Evolutionary conservation across 305 asterid species (phyloP), one percentile per base, ranked within the genome.

Genomic region (Solanum hybrid): DNA sequence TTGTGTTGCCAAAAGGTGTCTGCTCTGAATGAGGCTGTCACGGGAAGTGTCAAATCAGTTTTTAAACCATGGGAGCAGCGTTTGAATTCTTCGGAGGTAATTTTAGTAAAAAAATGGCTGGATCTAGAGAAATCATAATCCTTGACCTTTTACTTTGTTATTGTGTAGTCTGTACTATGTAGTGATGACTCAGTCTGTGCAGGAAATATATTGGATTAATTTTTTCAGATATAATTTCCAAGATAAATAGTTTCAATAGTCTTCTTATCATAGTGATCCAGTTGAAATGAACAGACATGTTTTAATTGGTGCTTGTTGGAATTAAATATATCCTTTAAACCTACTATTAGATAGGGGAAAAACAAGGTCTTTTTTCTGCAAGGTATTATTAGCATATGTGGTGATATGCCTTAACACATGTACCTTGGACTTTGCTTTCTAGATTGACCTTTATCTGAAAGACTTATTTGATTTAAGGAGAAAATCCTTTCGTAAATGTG

Each of bases 1-100:
- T 88, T 78, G 10, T 81, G 85, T 24, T 35, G 73, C 87, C 90
- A 88, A 22, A 91, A 97, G 99, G 99, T 96, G 46, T 94, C 98
- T 91, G 98, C 99, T 5, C 89, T 97, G 92, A 97, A 97, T 87
- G 99, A 97, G 91, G 94, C 99, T 92, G 95, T 94, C 90, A 84
- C 95, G 72, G 99, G 99, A 91, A 97, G 99, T 92, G 99, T 92
- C 84, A 95, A 96, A 92, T 91, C 97, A 5, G 98, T 97, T 75
- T 97, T 97, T 91, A 96, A 90, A 94, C 96, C 97, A 79, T 97
- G 99, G 99, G 99, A 97, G 88, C 96, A 94, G 90, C 98, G 98
- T 34, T 96, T 97, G 75, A 93, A 94, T 93, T 89, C 98, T 73
- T 91, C 96, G 0, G 98, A 96, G 99, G 99, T 96, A 94, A 24